Conservation (phyloP, 2,329 filamentous ascomycete species). For the Colletotrichum tofieldiae region DNA sequence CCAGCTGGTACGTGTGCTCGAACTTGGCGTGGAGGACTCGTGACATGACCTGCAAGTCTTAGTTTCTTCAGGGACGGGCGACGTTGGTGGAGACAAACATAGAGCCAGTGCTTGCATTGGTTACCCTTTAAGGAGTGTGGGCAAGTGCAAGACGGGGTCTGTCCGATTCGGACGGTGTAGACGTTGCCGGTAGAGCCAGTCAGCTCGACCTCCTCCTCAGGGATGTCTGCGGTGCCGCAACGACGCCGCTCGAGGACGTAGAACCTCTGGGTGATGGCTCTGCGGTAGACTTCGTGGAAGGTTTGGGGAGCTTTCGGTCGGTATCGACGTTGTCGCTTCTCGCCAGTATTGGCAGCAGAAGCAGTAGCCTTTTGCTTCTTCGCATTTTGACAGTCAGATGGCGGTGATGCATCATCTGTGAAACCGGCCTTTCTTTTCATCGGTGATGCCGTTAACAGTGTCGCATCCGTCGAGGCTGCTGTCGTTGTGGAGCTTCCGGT, state of each 20-base stretch:
- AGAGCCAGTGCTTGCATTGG: conserved; percentile 78
- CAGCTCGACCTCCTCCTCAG: conserved; percentile 70
- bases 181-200: conserved; percentile 78
- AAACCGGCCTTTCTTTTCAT: conserved; percentile 23
- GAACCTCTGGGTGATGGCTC: conserved; percentile 61
- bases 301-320: conserved; percentile 52
- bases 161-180: conserved; percentile 70
- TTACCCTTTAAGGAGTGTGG: conserved; percentile 68
- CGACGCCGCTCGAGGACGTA: conserved; percentile 62
- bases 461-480: not conserved
- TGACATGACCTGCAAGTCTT: conserved; percentile 63
- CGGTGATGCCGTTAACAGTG: not conserved
- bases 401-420: not conserved
- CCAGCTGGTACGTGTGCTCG: conserved; percentile 73
- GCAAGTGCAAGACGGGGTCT: conserved; percentile 69
- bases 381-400: not conserved
- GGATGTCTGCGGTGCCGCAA: conserved; percentile 54
- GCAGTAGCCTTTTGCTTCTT: conserved; percentile 21
- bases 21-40: conserved; percentile 72
- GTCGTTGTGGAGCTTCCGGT: not conserved
- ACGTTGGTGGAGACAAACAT: conserved; percentile 55
- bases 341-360: conserved; percentile 35
- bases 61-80: not conserved
- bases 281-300: conserved; percentile 56
- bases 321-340: conserved; percentile 56